A percentile compares a stretch with the other conserved stretches of the same genome.
Evolutionary conservation across 129 eudicot genomes (phyloP).

Genomic region (Flaveria bidentis): DNA sequence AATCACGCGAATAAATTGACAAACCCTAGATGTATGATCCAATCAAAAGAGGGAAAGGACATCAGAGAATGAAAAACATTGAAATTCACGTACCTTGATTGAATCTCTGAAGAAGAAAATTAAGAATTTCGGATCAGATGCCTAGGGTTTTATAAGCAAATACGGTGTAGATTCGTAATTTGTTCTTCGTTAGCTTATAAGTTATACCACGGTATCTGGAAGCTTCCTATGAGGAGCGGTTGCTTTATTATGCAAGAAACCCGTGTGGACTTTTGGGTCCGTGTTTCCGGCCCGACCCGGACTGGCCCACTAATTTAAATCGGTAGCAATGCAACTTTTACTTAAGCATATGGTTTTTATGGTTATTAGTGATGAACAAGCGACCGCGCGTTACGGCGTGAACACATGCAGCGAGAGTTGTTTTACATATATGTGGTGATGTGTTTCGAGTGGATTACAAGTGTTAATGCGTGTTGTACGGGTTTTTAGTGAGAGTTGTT

Average conservation of each 20-base stretch:
- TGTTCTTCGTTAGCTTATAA: slow-evolving; percentile 10
- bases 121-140: slow-evolving; percentile 1
- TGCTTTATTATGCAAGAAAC: slow-evolving; percentile 18
- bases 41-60: neutral
- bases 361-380: too few species aligned
- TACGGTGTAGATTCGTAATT: slow-evolving; percentile 1
- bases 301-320: slow-evolving; percentile 16
- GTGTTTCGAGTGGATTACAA: too few species aligned
- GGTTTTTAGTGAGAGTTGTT: too few species aligned
- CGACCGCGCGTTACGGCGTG: too few species aligned
- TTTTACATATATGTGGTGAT: too few species aligned
- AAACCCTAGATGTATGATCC: slow-evolving; percentile 22
- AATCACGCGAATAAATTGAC: neutral
- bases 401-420: too few species aligned
- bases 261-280: slow-evolving; percentile 34
- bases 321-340: too few species aligned
- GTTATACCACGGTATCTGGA: slow-evolving; percentile 25
- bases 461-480: too few species aligned
- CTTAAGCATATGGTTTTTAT: too few species aligned
- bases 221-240: slow-evolving; percentile 30
- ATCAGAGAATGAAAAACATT: neutral
- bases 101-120: slow-evolving; percentile 10
- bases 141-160: slow-evolving; percentile 19
- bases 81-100: slow-evolving; percentile 24
- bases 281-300: neutral